Evolutionary conservation across 441 rosid species (phyloP).

Genomic region (Syzygium malaccense): DNA sequence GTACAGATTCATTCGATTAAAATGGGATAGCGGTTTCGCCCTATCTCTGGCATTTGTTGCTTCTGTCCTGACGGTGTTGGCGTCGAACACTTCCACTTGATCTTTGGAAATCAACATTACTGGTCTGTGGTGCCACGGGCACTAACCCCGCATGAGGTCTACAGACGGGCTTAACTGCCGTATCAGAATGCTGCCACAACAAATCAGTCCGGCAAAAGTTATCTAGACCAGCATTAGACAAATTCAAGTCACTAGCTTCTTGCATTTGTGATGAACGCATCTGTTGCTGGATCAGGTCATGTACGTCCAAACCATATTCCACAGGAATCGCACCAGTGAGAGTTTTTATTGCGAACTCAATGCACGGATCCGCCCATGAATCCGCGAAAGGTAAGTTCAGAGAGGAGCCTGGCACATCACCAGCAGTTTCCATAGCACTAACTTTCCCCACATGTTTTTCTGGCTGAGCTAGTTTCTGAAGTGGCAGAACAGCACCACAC

Average conservation of each 20-base stretch:
- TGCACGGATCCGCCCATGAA: slow-evolving; percentile 87
- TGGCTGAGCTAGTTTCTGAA: background rate
- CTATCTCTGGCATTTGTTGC: slow-evolving; percentile 18
- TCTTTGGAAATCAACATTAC: slow-evolving; percentile 13
- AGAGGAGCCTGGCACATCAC: slow-evolving; percentile 17
- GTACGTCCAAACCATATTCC: slow-evolving; percentile 29
- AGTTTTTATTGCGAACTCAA: slow-evolving; percentile 89
- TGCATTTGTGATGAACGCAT: slow-evolving; percentile 25
- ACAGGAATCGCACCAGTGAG: slow-evolving; percentile 76
- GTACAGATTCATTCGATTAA: background rate
- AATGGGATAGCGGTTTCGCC: background rate
- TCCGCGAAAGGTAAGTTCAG: slow-evolving; percentile 28
- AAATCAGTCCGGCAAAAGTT: slow-evolving; percentile 26
- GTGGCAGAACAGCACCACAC: background rate
- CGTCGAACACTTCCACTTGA: slow-evolving; percentile 12
- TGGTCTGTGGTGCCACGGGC: slow-evolving; percentile 11
- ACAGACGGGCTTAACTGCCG: slow-evolving; percentile 19
- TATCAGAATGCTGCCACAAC: slow-evolving; percentile 31
- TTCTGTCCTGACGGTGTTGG: slow-evolving; percentile 17
- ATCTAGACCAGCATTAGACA: slow-evolving; percentile 22
- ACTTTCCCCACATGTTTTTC: slow-evolving; percentile 15
- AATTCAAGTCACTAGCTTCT: slow-evolving; percentile 19
- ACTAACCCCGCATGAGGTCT: slow-evolving; percentile 16
- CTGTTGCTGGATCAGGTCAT: slow-evolving; percentile 25
- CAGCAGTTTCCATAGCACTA: slow-evolving; percentile 6